A percentile compares a stretch with the other conserved stretches of the same genome.
Evolutionary conservation across 78 protist genomes (phyloP).

Genomic region (Dictyostelium purpureum): DNA sequence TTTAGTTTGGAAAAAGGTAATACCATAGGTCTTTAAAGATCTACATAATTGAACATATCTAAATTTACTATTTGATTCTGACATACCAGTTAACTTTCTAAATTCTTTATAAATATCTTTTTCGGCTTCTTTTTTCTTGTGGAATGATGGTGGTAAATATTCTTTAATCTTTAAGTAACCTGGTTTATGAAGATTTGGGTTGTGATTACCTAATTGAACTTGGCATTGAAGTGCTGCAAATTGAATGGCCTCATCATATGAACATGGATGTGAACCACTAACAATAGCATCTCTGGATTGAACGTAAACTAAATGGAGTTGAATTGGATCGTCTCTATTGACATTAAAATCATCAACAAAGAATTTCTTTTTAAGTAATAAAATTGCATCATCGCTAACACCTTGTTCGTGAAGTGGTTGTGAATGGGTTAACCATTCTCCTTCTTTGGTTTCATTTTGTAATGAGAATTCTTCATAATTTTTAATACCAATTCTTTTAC

Average conservation of each 20-base stretch:
- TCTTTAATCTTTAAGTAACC: conserved; percentile 74
- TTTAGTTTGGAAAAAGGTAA: conserved; percentile 87
- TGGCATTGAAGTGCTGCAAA: conserved; percentile 88
- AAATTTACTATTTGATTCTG: conserved; percentile 86
- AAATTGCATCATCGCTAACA: conserved; percentile 54
- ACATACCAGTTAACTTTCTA: conserved; percentile 83
- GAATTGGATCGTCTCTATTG: conserved; percentile 79
- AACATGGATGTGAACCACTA: conserved; percentile 84
- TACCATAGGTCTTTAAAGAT: conserved; percentile 91
- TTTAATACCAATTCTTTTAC: conserved; percentile 81
- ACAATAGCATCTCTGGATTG: conserved; percentile 87
- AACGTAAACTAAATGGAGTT: conserved; percentile 74
- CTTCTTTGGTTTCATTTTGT: conserved; percentile 37
- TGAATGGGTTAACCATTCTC: conserved; percentile 73
- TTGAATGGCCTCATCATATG: conserved; percentile 85
- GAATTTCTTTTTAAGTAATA: conserved; percentile 78
- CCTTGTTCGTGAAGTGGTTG: conserved; percentile 85
- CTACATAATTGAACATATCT: conserved; percentile 89
- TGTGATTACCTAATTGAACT: conserved; percentile 82
- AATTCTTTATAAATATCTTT: conserved; percentile 83
- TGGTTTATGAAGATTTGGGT: conserved; percentile 68
- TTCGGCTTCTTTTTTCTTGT: conserved; percentile 80
- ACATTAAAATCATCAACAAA: conserved; percentile 80
- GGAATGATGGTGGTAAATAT: conserved; percentile 79
- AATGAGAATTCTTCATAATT: conserved; percentile 90